Base-by-base conservation (phyloP, 2,329 filamentous ascomycete genomes). In the Hymenoscyphus scutula region DNA sequence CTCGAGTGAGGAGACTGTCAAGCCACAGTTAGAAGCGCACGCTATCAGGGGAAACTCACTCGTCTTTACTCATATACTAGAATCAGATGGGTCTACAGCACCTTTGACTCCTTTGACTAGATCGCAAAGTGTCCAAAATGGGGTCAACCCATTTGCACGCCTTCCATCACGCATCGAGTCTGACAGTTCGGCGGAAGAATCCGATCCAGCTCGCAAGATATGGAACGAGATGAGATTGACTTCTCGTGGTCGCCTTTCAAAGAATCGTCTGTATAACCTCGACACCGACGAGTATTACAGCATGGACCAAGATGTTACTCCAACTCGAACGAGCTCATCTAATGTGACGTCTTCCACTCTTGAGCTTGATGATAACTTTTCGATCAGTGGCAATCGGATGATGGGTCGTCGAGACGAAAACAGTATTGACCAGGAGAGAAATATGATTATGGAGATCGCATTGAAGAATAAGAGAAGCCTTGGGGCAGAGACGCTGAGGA, bases 191-290 rank as follows among this genome's bases (percentile, higher is more conserved):
- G 8, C 53, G 30, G 61, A 59, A 25, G 70, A 73, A 5, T 65
- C 65, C 25, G 73, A 74, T 58, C 72, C 71, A 48, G 72, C 72
- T 34, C 65, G 71, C 17, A 70, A 72, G 53, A 74, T 74, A 11
- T 74, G 72, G 72, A 68, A 64, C 27, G 65, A 73, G 48, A 73
- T 74, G 70, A 68, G 72, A 25, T 64, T 64, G 3, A 64, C 41
- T 25, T 74, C 71, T n/a, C 67, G 69, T 10, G 61, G 67, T n/a
- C 53, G 55, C 19, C 53, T 61, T n/a, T 58, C 62, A 53, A 63
- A 58, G 8, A 63, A 69, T 56, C 59, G 53, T 3, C 64, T 68
- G 32, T 62, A 53, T 2, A 70, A 65, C 29, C 62, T 71, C 34
- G 67, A 64, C 53, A 66, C 66, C 5, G 67, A 70, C 34, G 67